A percentile compares a stretch with the other conserved stretches of the same genome.
These are phyloP conservation scores for Aspergillus steynii DNA, from an alignment of 495 filamentous ascomycete species.

Conservation along the genomic window DNA sequence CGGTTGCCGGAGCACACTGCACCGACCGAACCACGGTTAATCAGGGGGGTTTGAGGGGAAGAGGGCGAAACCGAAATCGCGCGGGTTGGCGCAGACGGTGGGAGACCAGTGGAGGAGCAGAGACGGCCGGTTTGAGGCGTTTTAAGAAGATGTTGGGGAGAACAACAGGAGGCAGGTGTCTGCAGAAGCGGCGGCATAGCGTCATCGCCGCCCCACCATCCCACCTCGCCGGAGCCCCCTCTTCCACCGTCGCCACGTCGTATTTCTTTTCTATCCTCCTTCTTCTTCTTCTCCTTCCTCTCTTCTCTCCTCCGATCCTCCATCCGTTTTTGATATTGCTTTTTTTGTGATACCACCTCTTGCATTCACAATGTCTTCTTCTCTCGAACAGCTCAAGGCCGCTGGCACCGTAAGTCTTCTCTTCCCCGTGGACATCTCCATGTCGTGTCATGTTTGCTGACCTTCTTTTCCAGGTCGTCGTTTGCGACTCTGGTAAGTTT, in stretches of 20 bases:
- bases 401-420: conserved; percentile 79
- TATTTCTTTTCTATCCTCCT: conserved; percentile 18
- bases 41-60: conserved; percentile 6
- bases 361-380: conserved; percentile 66
- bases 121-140: not conserved
- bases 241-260: conserved; percentile 31
- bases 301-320: conserved; percentile 3
- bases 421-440: conserved; percentile 5
- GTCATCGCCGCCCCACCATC: conserved; percentile 41
- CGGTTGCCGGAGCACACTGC: conserved; percentile 42
- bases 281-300: conserved; percentile 8
- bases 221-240: conserved; percentile 19
- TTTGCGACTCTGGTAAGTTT: conserved; percentile 90
- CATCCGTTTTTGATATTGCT: not conserved
- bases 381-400: conserved; percentile 95
- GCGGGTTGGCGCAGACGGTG: not conserved
- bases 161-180: not conserved
- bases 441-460: conserved; percentile 1
- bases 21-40: conserved; percentile 20
- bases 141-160: not conserved
- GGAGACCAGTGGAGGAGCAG: not conserved
- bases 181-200: conserved; percentile 17
- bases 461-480: conserved; percentile 57
- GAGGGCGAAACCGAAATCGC: conserved; percentile 3
- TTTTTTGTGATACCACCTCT: conserved; percentile 4